Conservation (phyloP, 2,329 filamentous ascomycete species). For the Pseudocercospora cruenta region DNA sequence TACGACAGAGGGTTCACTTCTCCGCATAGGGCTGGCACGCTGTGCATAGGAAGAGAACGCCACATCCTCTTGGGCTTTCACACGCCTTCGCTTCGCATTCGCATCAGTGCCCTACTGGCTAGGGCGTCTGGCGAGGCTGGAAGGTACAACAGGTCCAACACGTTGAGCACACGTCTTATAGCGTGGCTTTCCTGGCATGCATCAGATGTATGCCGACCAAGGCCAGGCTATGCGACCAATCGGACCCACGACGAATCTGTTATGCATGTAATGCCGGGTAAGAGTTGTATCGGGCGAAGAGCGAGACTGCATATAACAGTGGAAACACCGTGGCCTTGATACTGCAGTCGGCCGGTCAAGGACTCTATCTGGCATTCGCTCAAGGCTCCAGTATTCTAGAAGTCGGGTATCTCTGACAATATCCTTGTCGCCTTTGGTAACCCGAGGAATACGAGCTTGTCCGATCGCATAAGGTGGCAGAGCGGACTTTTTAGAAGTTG, state of each 20-base stretch:
- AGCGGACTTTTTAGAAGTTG: not conserved
- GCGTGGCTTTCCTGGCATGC: too few species aligned
- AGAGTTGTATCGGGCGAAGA: too few species aligned
- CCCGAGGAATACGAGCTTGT: not conserved
- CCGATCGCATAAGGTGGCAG: not conserved
- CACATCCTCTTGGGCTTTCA: not conserved
- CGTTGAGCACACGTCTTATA: not conserved
- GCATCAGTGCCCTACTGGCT: not conserved
- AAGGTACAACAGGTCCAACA: not conserved
- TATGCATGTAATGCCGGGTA: too few species aligned
- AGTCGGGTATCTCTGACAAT: not conserved
- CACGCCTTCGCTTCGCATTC: not conserved
- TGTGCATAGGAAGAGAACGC: not conserved
- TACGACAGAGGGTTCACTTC: not conserved
- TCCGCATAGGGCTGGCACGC: not conserved
- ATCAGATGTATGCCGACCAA: too few species aligned
- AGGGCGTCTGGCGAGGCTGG: not conserved
- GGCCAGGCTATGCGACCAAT: too few species aligned
- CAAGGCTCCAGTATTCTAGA: not conserved
- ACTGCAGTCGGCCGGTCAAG: not conserved
- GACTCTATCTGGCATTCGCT: not conserved
- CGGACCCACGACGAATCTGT: too few species aligned
- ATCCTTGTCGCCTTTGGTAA: not conserved
- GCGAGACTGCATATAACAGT: too few species aligned
- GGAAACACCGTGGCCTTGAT: too few species aligned